A percentile compares a stretch with the other conserved stretches of the same genome.
Evolutionary conservation across 495 filamentous ascomycete species (phyloP).

Genomic region (Paragyromitra xinjiangensis): DNA sequence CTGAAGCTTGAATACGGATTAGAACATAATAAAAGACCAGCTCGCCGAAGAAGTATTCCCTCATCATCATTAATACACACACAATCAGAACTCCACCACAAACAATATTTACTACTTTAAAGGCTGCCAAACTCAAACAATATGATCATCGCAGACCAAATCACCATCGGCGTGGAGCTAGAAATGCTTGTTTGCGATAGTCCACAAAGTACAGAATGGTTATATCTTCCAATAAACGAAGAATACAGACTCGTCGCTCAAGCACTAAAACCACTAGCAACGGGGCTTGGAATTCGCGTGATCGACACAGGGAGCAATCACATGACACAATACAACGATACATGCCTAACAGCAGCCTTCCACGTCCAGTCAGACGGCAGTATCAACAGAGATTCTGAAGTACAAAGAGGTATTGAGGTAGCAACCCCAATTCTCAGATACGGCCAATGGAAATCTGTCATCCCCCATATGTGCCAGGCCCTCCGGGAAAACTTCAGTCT

Average conservation of each 20-base stretch:
- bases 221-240: too few species aligned
- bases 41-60: too few species aligned
- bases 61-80: too few species aligned
- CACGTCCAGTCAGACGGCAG: too few species aligned
- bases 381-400: too few species aligned
- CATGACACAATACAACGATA: too few species aligned
- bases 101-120: too few species aligned
- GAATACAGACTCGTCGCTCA: conserved; percentile 3
- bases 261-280: conserved; percentile 3
- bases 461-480: conserved; percentile 23
- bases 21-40: too few species aligned
- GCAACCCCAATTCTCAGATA: conserved; percentile 50
- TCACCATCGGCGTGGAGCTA: conserved; percentile 40
- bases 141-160: not conserved
- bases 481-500: not conserved
- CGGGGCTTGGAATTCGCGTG: not conserved
- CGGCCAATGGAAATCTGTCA: conserved; percentile 6
- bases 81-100: too few species aligned
- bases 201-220: not conserved
- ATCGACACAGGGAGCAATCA: not conserved
- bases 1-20: too few species aligned
- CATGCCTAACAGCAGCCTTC: too few species aligned
- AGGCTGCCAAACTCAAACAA: not conserved
- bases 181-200: conserved; percentile 26
- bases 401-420: conserved; percentile 29